Evolutionary conservation across 75 land plant species (phyloP).

Genomic region (Cupressus sempervirens): DNA sequence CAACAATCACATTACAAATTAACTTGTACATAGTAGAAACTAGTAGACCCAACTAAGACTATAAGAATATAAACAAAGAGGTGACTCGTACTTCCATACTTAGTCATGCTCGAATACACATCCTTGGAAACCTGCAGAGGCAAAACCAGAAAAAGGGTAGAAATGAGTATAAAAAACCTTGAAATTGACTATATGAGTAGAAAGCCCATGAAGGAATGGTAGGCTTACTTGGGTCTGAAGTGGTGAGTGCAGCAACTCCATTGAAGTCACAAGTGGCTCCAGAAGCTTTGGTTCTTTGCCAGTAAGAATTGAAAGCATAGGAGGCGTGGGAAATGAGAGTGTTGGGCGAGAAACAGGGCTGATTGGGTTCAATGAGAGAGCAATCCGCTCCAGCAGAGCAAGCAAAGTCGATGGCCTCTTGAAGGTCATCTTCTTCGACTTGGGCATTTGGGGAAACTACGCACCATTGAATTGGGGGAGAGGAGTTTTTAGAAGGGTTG

Average conservation of each 20-base stretch:
- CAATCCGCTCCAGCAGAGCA: conserved; percentile 44
- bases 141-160: neutral
- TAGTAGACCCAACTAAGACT: neutral
- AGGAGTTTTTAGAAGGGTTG: neutral
- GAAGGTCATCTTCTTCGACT: conserved; percentile 16
- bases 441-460: conserved; percentile 20
- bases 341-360: conserved; percentile 41
- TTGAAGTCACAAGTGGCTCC: conserved; percentile 40
- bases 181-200: no score
- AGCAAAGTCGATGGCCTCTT: conserved; percentile 40
- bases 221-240: conserved; percentile 39
- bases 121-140: neutral
- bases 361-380: conserved; percentile 18
- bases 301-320: conserved; percentile 53
- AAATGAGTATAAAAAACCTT: neutral
- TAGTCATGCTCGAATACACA: conserved; percentile 6
- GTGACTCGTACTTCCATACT: no score
- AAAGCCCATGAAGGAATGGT: neutral
- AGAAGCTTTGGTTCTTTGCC: conserved; percentile 17
- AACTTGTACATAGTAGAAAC: no score
- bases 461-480: neutral
- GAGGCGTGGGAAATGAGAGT: conserved; percentile 44
- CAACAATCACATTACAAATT: no score
- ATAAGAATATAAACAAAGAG: no score
- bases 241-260: conserved; percentile 28